These are phyloP conservation scores for Phytophthora capsici DNA, from an alignment of 352 stramenopile species.

Conservation along the genomic window DNA sequence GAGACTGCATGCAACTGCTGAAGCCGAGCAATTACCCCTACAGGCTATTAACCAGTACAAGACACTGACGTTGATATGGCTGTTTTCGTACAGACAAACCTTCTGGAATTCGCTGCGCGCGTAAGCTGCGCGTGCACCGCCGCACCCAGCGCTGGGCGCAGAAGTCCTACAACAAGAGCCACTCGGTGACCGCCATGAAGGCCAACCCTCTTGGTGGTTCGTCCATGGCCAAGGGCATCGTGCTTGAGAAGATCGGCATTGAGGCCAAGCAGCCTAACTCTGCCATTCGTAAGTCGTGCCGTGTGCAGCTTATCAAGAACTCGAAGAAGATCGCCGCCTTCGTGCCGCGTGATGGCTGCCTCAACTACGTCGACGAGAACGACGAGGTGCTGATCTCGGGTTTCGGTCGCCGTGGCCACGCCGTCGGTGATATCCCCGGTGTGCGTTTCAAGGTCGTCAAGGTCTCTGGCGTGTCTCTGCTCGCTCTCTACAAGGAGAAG, in stretches of 20 bases:
- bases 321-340: constrained; percentile 99
- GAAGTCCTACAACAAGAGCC: constrained; percentile 99
- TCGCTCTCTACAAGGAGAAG: constrained; percentile 99
- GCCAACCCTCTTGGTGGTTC: constrained; percentile 99
- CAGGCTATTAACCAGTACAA: not conserved
- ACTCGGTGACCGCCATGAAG: constrained; percentile 99
- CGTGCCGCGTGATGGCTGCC: constrained; percentile 99
- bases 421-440: constrained; percentile 99
- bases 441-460: constrained; percentile 99
- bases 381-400: constrained; percentile 99
- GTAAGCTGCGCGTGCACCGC: constrained; percentile 99
- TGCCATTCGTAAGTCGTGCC: constrained; percentile 99
- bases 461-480: constrained; percentile 98
- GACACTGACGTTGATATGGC: constrained; percentile 8
- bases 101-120: constrained; percentile 98
- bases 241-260: constrained; percentile 99
- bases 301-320: constrained; percentile 99
- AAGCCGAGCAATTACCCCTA: not conserved
- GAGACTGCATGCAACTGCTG: not conserved
- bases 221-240: constrained; percentile 99
- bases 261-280: constrained; percentile 99
- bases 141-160: constrained; percentile 98
- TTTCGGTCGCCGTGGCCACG: constrained; percentile 99
- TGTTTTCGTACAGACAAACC: constrained; percentile 93
- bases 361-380: constrained; percentile 99